phyloP scores from a whole-genome alignment of 1,284 basidiomycete genomes.

The Vanrija sp. region DNA sequence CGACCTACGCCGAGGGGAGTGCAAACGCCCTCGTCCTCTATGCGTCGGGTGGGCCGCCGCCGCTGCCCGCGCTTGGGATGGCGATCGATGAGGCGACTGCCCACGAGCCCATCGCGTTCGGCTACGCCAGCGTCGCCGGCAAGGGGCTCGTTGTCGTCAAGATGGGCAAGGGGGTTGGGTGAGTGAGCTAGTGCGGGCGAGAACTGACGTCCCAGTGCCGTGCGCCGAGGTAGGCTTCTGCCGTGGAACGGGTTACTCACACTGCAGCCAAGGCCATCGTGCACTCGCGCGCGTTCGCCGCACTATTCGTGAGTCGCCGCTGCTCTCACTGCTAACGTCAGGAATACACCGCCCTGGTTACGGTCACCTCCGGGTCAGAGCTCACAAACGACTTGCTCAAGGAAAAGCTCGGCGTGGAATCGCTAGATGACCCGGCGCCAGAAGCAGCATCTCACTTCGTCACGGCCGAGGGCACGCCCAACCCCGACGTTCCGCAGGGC shows the following conservation, averaged over 20 bases:
- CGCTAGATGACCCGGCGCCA: neutral
- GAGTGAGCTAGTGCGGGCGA: constrained; percentile 10
- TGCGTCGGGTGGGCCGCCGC: constrained; percentile 25
- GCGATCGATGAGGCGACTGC: constrained; percentile 15
- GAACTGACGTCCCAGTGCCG: constrained; percentile 1
- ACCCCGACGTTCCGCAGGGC: neutral
- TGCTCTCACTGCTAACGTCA: constrained; percentile 4
- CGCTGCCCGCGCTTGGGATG: constrained; percentile 18
- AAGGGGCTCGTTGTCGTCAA: constrained; percentile 14
- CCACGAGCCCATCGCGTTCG: constrained; percentile 2
- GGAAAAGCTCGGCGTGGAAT: constrained; percentile 25
- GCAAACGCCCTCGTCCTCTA: constrained; percentile 25
- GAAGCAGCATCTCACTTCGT: neutral
- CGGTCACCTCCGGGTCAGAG: constrained; percentile 26
- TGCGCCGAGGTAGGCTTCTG: neutral
- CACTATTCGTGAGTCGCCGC: constrained; percentile 29
- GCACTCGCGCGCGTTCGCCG: constrained; percentile 37
- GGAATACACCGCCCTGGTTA: constrained; percentile 41
- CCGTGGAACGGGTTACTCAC: neutral
- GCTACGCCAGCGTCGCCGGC: constrained; percentile 8
- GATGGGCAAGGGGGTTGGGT: constrained; percentile 28
- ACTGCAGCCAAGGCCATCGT: constrained; percentile 40
- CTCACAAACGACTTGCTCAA: constrained; percentile 32
- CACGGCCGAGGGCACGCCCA: neutral
- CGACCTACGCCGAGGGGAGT: neutral